Evolutionary conservation across 208 protist genomes (phyloP), one percentile per base, ranked within the genome.

Genomic region (Trypanosoma caninum): DNA sequence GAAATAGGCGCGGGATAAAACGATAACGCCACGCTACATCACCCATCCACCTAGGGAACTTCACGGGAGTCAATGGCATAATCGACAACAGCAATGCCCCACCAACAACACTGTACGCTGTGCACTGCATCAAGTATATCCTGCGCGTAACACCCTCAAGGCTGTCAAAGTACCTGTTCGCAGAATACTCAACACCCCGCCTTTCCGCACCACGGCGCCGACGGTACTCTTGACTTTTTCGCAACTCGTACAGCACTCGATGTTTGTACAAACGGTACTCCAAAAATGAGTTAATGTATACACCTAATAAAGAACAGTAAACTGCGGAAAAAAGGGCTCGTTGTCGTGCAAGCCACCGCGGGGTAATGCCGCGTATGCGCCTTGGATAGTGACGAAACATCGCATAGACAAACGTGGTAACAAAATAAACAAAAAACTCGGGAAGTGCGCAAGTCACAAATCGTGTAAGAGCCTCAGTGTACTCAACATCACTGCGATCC

Each of bases 41-140:
- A 38, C 87, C 84, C 87, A 93, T 93, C 45, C 78, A 96, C 67
- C 87, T 87, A 6, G 89, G 89, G 38, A 92, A 92, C 59, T 76
- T 85, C 45, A 93, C 78, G 1, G 77, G 70, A 30, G 71, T 83
- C 25, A 94, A 68, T 0, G 81, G 89, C 13, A 94, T 60, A 50
- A 89, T 52, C 23, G 84, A 93, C 28, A 80, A 41, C 16, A 74
- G 41, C 35, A 96, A 69, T 28, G 59, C 76, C 5, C 76, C 33
- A 3, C 52, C 76, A 8, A 85, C 82, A 9, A 74, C 40, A 41
- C 59, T 65, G 70, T 93, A 96, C 1, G 82, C 65, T 8, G 78
- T 72, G 20, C 47, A 55, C 63, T 93, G 87, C 70, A 89, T 89
- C 33, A 51, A 44, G 59, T 76, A 89, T 16, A 95, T 61, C n/a